Conservation (phyloP, 2,329 filamentous ascomycete genomes). For the Fusarium hostae region DNA sequence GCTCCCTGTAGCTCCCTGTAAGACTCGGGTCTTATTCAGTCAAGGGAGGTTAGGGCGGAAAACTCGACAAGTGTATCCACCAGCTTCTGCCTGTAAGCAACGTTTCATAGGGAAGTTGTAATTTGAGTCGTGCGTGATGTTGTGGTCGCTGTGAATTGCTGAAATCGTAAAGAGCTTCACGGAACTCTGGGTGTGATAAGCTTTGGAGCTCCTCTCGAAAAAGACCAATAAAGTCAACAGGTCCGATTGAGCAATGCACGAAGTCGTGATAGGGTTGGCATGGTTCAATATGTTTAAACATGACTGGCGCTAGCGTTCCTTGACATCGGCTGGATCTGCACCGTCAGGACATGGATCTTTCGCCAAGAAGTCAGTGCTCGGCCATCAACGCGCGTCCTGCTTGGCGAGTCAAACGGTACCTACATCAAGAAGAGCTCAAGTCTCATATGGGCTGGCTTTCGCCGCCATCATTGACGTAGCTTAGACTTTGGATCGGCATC, state of each 20-base stretch:
- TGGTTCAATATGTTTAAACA: slow-evolving; percentile 43
- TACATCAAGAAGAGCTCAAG: slow-evolving; percentile 44
- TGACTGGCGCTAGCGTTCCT: slow-evolving; percentile 42
- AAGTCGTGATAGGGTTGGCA: slow-evolving; percentile 44
- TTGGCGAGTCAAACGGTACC: slow-evolving; percentile 45
- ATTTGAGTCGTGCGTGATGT: background rate
- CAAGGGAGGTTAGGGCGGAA: slow-evolving; percentile 38
- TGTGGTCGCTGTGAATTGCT: background rate
- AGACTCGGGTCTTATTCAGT: slow-evolving; percentile 27
- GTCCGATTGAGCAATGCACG: slow-evolving; percentile 18
- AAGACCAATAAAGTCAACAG: slow-evolving; percentile 14
- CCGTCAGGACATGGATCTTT: slow-evolving; percentile 44
- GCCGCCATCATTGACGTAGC: slow-evolving; percentile 37
- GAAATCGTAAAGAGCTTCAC: background rate
- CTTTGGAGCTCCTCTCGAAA: background rate
- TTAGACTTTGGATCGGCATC: slow-evolving; percentile 36
- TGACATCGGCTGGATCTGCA: slow-evolving; percentile 46
- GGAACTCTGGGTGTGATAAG: background rate
- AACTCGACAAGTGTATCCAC: slow-evolving; percentile 35
- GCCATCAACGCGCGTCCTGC: slow-evolving; percentile 47
- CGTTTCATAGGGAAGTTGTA: slow-evolving; percentile 16
- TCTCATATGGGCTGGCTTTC: slow-evolving; percentile 40
- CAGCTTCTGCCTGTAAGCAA: slow-evolving; percentile 30
- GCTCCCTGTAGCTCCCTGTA: slow-evolving; percentile 42
- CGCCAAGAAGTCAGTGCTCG: slow-evolving; percentile 45